These are phyloP conservation scores for Komagataella mondaviorum DNA, from an alignment of 805 yeast species.

Conservation along the genomic window DNA sequence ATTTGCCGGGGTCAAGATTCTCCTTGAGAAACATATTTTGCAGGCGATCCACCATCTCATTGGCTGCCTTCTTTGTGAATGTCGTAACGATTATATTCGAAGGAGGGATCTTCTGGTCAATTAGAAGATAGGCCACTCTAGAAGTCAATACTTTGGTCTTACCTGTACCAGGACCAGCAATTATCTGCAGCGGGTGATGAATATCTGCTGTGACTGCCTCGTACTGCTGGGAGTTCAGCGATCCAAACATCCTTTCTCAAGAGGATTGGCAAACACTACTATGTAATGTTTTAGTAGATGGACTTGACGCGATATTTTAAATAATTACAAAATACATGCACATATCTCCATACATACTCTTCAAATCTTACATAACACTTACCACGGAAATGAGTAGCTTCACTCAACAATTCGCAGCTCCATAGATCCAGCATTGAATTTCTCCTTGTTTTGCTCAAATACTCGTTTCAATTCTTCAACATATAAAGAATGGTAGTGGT, in stretches of 20 bases:
- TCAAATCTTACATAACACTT: neutral
- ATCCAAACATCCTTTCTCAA: conserved; percentile 3
- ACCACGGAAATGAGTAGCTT: neutral
- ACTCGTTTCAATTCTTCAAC: conserved; percentile 47
- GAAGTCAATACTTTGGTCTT: conserved; percentile 77
- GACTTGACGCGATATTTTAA: neutral
- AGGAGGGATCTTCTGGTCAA: conserved; percentile 40
- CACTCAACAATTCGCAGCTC: conserved; percentile 31
- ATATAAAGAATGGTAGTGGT: conserved; percentile 62
- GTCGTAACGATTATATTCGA: conserved; percentile 70
- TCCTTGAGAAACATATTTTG: conserved; percentile 15
- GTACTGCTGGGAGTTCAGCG: conserved; percentile 25
- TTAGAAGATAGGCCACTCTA: conserved; percentile 59
- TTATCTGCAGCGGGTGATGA: conserved; percentile 27
- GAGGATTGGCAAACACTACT: neutral
- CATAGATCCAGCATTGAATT: conserved; percentile 36
- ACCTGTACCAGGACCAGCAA: conserved; percentile 56
- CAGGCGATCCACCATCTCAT: conserved; percentile 65
- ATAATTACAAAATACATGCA: neutral
- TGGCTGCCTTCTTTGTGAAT: conserved; percentile 87
- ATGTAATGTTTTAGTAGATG: neutral
- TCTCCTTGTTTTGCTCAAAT: conserved; percentile 52
- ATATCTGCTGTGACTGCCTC: conserved; percentile 29
- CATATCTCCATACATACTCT: neutral
- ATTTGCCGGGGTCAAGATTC: conserved; percentile 18